phyloP scores from a whole-genome alignment of 2,329 filamentous ascomycete genomes.

The Massarina eburnea region DNA sequence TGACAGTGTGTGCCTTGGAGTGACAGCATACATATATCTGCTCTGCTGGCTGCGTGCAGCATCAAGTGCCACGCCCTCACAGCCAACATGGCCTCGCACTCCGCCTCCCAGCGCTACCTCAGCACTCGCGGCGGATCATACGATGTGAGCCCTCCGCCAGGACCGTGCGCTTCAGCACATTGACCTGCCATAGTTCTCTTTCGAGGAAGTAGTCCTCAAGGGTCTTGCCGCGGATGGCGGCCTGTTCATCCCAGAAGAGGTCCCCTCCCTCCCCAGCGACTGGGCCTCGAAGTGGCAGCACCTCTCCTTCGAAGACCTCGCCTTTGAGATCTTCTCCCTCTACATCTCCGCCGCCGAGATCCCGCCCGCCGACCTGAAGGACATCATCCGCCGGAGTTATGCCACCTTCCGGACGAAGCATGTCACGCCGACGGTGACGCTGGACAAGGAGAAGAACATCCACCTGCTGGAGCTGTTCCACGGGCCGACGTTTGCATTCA shows the following conservation, averaged over 20 bases:
- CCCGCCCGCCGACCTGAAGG: conserved; percentile 74
- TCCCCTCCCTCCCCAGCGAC: conserved; percentile 64
- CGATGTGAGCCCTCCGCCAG: conserved; percentile 50
- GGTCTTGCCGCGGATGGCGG: conserved; percentile 85
- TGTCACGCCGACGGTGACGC: conserved; percentile 75
- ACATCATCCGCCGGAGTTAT: conserved; percentile 83
- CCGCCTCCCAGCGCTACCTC: conserved; percentile 62
- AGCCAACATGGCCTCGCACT: conserved; percentile 47
- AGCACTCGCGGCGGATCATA: conserved; percentile 65
- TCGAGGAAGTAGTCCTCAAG: conserved; percentile 88
- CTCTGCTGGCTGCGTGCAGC: no score
- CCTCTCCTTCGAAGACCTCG: conserved; percentile 77
- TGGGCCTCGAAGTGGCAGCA: conserved; percentile 75
- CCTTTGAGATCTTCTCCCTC: conserved; percentile 80
- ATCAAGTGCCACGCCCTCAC: background rate
- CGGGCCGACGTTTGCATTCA: conserved; percentile 89
- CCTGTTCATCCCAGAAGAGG: conserved; percentile 83
- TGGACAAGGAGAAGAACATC: conserved; percentile 71
- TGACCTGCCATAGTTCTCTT: conserved; percentile 65
- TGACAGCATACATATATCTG: no score
- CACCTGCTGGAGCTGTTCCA: conserved; percentile 94
- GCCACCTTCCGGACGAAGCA: conserved; percentile 81
- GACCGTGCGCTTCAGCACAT: background rate
- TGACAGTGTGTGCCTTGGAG: no score
- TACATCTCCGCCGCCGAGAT: conserved; percentile 88